Evolutionary conservation across 2,329 filamentous ascomycete species (phyloP).

Genomic region (Phoma herbarum): DNA sequence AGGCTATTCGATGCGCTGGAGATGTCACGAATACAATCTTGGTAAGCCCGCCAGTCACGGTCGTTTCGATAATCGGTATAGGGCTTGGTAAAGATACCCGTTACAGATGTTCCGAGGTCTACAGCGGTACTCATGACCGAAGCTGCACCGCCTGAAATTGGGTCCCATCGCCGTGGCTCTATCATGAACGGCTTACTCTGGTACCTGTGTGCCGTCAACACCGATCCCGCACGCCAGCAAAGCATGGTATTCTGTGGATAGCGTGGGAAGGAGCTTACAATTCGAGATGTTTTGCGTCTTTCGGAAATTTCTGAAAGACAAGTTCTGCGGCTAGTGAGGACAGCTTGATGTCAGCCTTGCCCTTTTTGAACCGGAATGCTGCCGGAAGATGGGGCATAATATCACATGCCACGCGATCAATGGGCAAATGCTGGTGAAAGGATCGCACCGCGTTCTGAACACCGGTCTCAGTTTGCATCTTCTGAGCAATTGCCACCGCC

Average conservation of each 20-base stretch:
- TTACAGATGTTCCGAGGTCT: constrained; percentile 66
- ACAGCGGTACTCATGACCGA: constrained; percentile 65
- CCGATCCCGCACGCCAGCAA: too few species aligned
- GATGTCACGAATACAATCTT: not conserved
- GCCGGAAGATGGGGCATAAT: constrained; percentile 6
- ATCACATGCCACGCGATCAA: not conserved
- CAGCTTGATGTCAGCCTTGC: not conserved
- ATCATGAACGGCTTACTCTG: constrained; percentile 38
- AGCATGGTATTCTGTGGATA: not conserved
- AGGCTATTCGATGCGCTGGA: not conserved
- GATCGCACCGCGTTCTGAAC: constrained; percentile 54
- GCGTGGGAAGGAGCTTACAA: not conserved
- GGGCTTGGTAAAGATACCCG: constrained; percentile 58
- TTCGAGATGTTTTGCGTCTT: not conserved
- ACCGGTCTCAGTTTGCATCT: constrained; percentile 56
- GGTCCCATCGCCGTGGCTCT: constrained; percentile 61
- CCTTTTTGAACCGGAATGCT: constrained; percentile 2
- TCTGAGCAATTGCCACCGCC: constrained; percentile 52
- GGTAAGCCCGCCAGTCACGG: constrained; percentile 14
- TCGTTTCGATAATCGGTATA: constrained; percentile 26
- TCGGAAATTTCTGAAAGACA: not conserved
- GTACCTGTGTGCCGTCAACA: constrained; percentile 20
- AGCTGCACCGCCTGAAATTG: constrained; percentile 69
- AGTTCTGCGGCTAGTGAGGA: constrained; percentile 5
- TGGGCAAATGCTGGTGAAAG: constrained; percentile 51